phyloP scores from a whole-genome alignment of 1,139 yeast species.

The Wickerhamiella infanticola region DNA sequence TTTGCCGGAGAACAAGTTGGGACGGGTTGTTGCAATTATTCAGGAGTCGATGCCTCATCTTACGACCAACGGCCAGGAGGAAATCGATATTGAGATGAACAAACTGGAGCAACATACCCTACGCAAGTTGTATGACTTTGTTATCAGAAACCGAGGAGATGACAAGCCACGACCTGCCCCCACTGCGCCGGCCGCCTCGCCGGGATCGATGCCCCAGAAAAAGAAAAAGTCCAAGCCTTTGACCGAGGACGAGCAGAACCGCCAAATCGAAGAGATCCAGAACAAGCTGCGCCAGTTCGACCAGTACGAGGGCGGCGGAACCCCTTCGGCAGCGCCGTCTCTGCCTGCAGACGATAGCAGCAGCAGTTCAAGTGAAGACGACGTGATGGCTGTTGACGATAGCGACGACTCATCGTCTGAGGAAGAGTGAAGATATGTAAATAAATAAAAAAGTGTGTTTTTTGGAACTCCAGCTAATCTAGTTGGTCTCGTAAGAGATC shows the following conservation, averaged over 20 bases:
- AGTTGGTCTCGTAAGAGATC: neutral
- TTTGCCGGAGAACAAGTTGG: constrained; percentile 64
- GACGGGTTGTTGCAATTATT: constrained; percentile 70
- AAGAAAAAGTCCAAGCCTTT: constrained; percentile 40
- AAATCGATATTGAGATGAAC: constrained; percentile 91
- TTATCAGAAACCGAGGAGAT: constrained; percentile 34
- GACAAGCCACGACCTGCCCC: neutral
- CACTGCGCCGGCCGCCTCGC: constrained; percentile 8
- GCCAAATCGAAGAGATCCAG: constrained; percentile 72
- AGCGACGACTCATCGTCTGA: constrained; percentile 22
- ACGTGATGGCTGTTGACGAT: constrained; percentile 15
- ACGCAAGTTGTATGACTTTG: constrained; percentile 65
- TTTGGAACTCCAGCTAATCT: neutral
- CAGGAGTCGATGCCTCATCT: constrained; percentile 78
- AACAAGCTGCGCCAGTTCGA: constrained; percentile 71
- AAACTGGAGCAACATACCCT: constrained; percentile 77
- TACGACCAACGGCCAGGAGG: constrained; percentile 57
- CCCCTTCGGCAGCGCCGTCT: neutral
- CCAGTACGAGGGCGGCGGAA: constrained; percentile 19
- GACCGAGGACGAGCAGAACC: constrained; percentile 54
- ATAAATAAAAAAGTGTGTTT: too few relatives aligned
- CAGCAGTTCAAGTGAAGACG: constrained; percentile 10
- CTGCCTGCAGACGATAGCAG: constrained; percentile 3
- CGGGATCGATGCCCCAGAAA: constrained; percentile 13
- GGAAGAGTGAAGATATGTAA: constrained; percentile 18